Conservation (phyloP, 306 rosid genomes). For the Fagus crenata region DNA sequence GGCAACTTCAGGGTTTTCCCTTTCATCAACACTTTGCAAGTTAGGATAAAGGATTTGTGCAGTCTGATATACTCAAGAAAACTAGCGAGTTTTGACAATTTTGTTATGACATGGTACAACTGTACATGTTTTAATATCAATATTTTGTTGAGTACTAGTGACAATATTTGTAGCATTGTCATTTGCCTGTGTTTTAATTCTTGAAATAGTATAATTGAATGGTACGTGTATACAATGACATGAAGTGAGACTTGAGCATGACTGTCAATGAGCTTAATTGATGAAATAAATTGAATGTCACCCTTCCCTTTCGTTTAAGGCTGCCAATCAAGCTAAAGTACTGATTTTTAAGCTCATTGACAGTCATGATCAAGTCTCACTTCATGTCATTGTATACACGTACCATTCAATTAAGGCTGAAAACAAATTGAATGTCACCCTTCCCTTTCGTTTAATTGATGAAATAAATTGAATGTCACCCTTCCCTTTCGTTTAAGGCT, state of each 20-base stretch:
- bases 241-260: not conserved
- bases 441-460: too few relatives aligned
- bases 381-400: not conserved
- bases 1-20: constrained; percentile 10
- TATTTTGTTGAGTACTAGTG: not conserved
- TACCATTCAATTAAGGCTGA: not conserved
- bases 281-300: not conserved
- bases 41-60: constrained; percentile 10
- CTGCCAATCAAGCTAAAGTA: not conserved
- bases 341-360: not conserved
- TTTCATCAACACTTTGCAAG: not conserved
- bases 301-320: not conserved
- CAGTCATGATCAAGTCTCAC: not conserved
- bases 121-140: not conserved
- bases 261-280: not conserved
- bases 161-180: not conserved
- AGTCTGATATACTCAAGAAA: constrained; percentile 8
- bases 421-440: too few relatives aligned
- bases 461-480: too few relatives aligned
- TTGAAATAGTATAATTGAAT: not conserved
- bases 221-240: not conserved
- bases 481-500: too few relatives aligned
- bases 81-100: not conserved
- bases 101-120: not conserved
- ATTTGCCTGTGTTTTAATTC: not conserved